These are phyloP conservation scores for Auricularia cornea DNA, from an alignment of 768 basidiomycete species.

Conservation along the genomic window DNA sequence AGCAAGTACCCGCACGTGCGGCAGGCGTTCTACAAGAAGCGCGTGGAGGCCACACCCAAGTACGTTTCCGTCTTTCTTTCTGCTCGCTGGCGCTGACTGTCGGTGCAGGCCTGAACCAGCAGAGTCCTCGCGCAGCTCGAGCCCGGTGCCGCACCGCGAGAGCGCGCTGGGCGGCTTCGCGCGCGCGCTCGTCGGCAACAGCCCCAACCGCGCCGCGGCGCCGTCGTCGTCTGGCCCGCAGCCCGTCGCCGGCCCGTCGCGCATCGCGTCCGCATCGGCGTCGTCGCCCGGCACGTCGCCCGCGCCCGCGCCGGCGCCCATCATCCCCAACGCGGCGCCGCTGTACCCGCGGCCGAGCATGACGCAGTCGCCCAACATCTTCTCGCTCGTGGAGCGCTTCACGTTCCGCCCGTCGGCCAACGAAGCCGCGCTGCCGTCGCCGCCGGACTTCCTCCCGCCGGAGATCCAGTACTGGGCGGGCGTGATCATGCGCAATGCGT, in stretches of 20 bases:
- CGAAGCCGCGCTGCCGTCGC: slow-evolving; percentile 62
- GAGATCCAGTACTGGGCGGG: slow-evolving; percentile 99
- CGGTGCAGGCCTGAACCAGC: slow-evolving; percentile 18
- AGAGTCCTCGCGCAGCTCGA: slow-evolving; percentile 11
- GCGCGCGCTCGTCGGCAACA: neutral
- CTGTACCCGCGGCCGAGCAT: slow-evolving; percentile 10
- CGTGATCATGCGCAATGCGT: slow-evolving; percentile 99
- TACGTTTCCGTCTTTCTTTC: slow-evolving; percentile 45
- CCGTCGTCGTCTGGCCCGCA: slow-evolving; percentile 17
- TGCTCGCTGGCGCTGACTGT: slow-evolving; percentile 5
- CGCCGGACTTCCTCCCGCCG: slow-evolving; percentile 61
- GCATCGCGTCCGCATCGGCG: slow-evolving; percentile 13
- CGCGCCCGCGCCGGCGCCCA: slow-evolving; percentile 7
- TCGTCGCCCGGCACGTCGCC: slow-evolving; percentile 14
- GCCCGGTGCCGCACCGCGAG: slow-evolving; percentile 1
- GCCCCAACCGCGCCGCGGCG: neutral
- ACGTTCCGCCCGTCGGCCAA: slow-evolving; percentile 87
- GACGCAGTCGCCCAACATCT: slow-evolving; percentile 74
- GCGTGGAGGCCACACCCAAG: slow-evolving; percentile 30
- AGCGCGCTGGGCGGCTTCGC: neutral
- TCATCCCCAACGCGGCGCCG: slow-evolving; percentile 21
- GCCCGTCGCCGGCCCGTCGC: slow-evolving; percentile 1
- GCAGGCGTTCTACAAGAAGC: slow-evolving; percentile 87
- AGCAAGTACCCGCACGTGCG: slow-evolving; percentile 98
- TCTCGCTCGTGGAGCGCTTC: slow-evolving; percentile 92